Conservation (phyloP, 129 eudicot species). For the Tagetes patula region DNA sequence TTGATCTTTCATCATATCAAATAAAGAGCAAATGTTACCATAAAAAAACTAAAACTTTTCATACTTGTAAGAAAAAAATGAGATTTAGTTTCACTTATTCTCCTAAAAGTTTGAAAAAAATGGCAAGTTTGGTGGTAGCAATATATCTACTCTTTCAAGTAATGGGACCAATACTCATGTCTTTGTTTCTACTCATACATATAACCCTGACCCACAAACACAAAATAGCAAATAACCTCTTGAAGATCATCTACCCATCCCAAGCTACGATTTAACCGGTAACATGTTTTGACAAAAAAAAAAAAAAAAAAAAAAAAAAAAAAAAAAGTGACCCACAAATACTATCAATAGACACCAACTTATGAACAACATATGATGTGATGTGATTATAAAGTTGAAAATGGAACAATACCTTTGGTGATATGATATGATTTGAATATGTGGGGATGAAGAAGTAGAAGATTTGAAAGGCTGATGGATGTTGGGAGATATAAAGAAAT, state of each 20-base stretch:
- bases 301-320: too few species aligned
- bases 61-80: background rate
- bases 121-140: background rate
- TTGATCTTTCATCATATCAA: background rate
- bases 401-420: conserved; percentile 14
- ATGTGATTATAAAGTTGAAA: background rate
- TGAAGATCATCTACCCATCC: background rate
- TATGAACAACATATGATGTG: conserved; percentile 3
- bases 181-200: background rate
- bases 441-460: conserved; percentile 4
- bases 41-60: background rate
- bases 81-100: background rate
- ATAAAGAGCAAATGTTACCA: background rate
- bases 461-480: conserved; percentile 11
- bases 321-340: too few species aligned
- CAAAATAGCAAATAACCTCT: background rate
- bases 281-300: too few species aligned
- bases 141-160: background rate
- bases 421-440: conserved; percentile 1
- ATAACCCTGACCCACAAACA: background rate
- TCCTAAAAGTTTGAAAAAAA: conserved; percentile 1
- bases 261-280: too few species aligned
- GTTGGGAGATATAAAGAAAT: conserved; percentile 6
- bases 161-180: background rate
- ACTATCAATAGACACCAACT: background rate